Evolutionary conservation across 345 rosid genomes (phyloP).

Genomic region (Anastatica hierochuntica): DNA sequence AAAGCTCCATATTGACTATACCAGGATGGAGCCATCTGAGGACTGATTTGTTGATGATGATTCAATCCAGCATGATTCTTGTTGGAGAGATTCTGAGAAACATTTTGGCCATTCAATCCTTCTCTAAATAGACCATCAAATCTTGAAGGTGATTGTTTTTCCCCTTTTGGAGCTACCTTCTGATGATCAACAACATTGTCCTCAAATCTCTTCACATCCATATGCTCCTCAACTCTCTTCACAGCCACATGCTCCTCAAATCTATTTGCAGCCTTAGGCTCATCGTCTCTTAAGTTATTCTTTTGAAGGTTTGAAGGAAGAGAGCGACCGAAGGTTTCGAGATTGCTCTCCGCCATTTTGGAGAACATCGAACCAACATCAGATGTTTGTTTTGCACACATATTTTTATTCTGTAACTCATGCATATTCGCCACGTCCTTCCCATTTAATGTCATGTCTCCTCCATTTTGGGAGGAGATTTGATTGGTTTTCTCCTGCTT

Average conservation of each 20-base stretch:
- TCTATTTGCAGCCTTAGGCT: constrained; percentile 45
- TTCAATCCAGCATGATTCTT: constrained; percentile 27
- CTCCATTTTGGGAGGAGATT: constrained; percentile 29
- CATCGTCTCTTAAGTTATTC: constrained; percentile 39
- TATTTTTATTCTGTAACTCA: constrained; percentile 31
- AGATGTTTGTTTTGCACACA: constrained; percentile 28
- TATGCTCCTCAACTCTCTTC: too few relatives aligned
- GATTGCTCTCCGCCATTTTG: constrained; percentile 33
- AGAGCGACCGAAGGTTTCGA: constrained; percentile 53
- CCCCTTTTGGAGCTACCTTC: constrained; percentile 32
- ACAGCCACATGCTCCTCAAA: constrained; percentile 34
- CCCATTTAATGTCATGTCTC: constrained; percentile 28
- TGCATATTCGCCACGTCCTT: constrained; percentile 18
- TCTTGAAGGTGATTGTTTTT: constrained; percentile 29
- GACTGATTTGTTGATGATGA: constrained; percentile 46
- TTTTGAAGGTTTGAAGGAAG: constrained; percentile 34
- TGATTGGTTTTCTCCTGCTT: constrained; percentile 30
- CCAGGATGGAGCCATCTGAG: constrained; percentile 77
- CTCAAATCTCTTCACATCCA: constrained; percentile 41
- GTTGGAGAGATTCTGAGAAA: constrained; percentile 26
- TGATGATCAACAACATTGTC: constrained; percentile 36
- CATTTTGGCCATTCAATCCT: constrained; percentile 27
- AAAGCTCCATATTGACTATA: constrained; percentile 57
- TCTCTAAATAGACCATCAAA: constrained; percentile 32
- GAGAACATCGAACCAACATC: constrained; percentile 20